A percentile compares a stretch with the other conserved stretches of the same genome.
phyloP scores from a whole-genome alignment of 257 asterid genomes.

The Thymus quinquecostatus region DNA sequence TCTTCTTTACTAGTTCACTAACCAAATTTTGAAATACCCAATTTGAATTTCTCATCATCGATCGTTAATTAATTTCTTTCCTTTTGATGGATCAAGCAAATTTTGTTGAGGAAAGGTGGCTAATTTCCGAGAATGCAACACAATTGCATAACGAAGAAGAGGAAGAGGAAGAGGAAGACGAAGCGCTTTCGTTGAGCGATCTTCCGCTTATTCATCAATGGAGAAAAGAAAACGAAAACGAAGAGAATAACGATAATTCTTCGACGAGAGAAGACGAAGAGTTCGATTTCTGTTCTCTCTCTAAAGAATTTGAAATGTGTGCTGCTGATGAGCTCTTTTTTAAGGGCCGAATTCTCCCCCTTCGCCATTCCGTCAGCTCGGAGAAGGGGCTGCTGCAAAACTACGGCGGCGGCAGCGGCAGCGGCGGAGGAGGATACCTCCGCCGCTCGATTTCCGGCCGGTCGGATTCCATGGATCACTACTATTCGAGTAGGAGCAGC shows the following conservation, averaged over 20 bases:
- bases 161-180: conserved; percentile 53
- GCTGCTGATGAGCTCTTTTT: conserved; percentile 80
- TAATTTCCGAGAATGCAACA: not conserved
- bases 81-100: conserved; percentile 30
- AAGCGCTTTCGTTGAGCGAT: conserved; percentile 80
- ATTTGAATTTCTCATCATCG: not conserved
- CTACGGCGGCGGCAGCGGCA: conserved; percentile 9
- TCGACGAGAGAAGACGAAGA: conserved; percentile 30
- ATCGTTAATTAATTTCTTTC: not conserved
- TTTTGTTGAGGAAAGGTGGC: conserved; percentile 23
- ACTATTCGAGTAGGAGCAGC: conserved; percentile 61
- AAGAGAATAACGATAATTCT: not conserved
- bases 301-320: conserved; percentile 70
- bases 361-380: conserved; percentile 61
- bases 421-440: conserved; percentile 8
- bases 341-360: conserved; percentile 77
- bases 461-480: conserved; percentile 65
- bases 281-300: conserved; percentile 59
- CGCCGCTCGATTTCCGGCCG: conserved; percentile 38
- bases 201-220: conserved; percentile 57
- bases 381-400: conserved; percentile 32
- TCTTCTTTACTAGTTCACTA: not conserved
- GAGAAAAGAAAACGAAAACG: conserved; percentile 28
- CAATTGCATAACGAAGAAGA: not conserved
- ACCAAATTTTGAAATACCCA: conserved; percentile 4